Evolutionary conservation across 441 rosid genomes (phyloP).

Genomic region (Aleurites moluccanus): DNA sequence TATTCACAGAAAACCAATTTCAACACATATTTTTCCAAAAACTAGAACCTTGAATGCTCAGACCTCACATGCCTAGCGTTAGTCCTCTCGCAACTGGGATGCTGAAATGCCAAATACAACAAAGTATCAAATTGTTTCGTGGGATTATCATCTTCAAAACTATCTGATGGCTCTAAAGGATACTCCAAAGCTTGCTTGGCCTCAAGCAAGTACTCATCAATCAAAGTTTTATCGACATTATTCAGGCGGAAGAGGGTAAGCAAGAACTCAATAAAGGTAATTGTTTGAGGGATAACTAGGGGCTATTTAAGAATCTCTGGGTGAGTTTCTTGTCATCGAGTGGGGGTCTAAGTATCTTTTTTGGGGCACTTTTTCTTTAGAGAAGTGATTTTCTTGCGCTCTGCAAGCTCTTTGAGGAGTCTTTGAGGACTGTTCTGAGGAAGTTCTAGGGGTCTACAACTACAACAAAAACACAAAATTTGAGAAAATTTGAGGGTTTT

Average conservation of each 20-base stretch:
- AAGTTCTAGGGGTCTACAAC: constrained; percentile 58
- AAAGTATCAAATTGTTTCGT: constrained; percentile 89
- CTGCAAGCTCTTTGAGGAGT: constrained; percentile 87
- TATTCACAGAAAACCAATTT: constrained; percentile 87
- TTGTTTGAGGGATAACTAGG: constrained; percentile 77
- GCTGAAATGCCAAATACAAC: constrained; percentile 86
- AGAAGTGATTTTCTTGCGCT: constrained; percentile 63
- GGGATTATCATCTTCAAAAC: constrained; percentile 74
- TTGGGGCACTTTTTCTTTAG: constrained; percentile 75
- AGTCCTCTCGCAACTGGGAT: constrained; percentile 81
- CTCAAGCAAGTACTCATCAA: constrained; percentile 83
- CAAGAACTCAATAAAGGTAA: constrained; percentile 90
- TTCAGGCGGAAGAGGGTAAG: constrained; percentile 77
- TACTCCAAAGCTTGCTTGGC: constrained; percentile 94
- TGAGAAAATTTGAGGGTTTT: constrained; percentile 33
- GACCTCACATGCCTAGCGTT: constrained; percentile 75
- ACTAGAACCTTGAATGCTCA: constrained; percentile 80
- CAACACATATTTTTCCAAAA: constrained; percentile 88
- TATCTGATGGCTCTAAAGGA: constrained; percentile 64
- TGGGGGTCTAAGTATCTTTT: constrained; percentile 70
- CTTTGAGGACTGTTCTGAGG: constrained; percentile 84
- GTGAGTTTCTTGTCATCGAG: constrained; percentile 78
- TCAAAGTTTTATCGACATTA: constrained; percentile 85
- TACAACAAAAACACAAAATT: constrained; percentile 43
- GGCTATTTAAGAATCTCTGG: constrained; percentile 78